phyloP scores from a whole-genome alignment of 2,329 filamentous ascomycete genomes.

The Colletotrichum sp. region DNA sequence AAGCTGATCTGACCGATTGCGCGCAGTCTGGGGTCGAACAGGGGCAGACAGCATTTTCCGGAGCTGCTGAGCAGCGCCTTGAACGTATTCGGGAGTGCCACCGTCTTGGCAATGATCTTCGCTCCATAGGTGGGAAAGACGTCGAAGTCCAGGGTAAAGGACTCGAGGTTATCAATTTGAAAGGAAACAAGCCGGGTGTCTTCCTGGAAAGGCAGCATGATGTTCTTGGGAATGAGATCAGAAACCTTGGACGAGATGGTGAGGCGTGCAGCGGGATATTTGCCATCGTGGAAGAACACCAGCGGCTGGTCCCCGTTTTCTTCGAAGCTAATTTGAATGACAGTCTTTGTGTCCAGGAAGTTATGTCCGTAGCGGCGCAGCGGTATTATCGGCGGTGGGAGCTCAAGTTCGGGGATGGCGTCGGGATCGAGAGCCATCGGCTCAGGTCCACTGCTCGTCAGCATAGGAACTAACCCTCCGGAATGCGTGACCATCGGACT shows the following conservation, averaged over 20 bases:
- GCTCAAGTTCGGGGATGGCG: constrained; percentile 87
- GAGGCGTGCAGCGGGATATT: constrained; percentile 91
- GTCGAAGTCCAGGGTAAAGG: constrained; percentile 95
- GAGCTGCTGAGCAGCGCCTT: constrained; percentile 75
- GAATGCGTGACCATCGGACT: constrained; percentile 51
- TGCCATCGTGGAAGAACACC: constrained; percentile 95
- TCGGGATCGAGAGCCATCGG: constrained; percentile 79
- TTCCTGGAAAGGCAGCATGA: constrained; percentile 94
- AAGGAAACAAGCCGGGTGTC: constrained; percentile 94
- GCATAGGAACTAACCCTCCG: constrained; percentile 45
- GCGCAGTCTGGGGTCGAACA: constrained; percentile 90
- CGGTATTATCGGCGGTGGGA: constrained; percentile 96
- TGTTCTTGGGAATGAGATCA: constrained; percentile 94
- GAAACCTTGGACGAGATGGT: constrained; percentile 97
- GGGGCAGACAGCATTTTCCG: constrained; percentile 81
- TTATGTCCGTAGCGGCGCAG: constrained; percentile 95
- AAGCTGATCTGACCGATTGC: constrained; percentile 95
- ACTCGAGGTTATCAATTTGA: constrained; percentile 91
- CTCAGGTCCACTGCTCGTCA: constrained; percentile 55
- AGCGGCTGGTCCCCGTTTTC: constrained; percentile 77
- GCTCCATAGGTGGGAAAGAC: constrained; percentile 97
- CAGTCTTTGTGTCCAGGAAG: constrained; percentile 96
- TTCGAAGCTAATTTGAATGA: constrained; percentile 91
- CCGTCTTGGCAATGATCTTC: constrained; percentile 95
- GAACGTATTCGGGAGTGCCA: constrained; percentile 89